Evolutionary conservation across 2,329 filamentous ascomycete species (phyloP).

Genomic region (Ophiocordyceps robertsii): DNA sequence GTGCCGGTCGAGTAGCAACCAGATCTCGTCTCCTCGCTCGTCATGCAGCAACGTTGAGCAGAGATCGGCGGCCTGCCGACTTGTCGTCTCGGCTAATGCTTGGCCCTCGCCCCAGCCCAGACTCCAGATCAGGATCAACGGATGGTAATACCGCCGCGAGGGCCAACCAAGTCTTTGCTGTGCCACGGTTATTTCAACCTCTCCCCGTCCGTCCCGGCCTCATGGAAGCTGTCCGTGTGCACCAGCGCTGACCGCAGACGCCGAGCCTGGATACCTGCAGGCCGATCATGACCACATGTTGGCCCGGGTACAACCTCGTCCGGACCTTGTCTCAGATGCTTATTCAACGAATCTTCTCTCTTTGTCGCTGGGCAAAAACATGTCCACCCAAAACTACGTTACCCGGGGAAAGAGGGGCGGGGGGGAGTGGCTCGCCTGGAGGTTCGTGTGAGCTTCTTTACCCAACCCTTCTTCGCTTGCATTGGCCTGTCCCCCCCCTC

Average conservation of each 20-base stretch:
- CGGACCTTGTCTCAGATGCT: constrained; percentile 1
- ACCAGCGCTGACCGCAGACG: not conserved
- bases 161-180: not conserved
- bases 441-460: not conserved
- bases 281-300: not conserved
- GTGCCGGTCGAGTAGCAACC: not conserved
- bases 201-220: not conserved
- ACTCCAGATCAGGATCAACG: not conserved
- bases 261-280: not conserved
- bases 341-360: not conserved
- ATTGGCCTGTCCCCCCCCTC: not conserved
- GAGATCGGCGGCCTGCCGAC: no score
- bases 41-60: not conserved
- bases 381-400: no score
- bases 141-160: not conserved
- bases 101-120: not conserved
- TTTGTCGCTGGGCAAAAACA: not conserved
- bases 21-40: not conserved
- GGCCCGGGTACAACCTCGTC: constrained; percentile 1
- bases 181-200: not conserved
- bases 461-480: not conserved
- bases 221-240: not conserved
- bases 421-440: not conserved
- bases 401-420: no score
- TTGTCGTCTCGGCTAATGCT: not conserved